Percentiles rank a stretch among this genome's conserved stretches.
phyloP scores from a whole-genome alignment of 192 early-diverging fungal species.

The Thamnidium elegans region DNA sequence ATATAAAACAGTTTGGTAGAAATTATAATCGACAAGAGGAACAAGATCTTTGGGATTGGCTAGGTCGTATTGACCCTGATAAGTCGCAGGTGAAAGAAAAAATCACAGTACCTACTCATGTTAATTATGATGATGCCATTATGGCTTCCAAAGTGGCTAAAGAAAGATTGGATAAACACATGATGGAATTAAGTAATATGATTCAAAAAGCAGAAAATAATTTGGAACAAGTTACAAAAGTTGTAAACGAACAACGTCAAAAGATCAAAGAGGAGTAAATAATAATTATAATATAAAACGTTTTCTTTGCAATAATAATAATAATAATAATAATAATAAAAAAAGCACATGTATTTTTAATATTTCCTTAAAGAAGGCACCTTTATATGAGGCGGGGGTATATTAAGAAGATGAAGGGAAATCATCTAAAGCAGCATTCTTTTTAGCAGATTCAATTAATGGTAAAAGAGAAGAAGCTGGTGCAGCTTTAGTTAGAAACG shows the following conservation, averaged over 20 bases:
- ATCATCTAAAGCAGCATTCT: not conserved
- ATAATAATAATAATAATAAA: too few species aligned
- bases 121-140: not conserved
- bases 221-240: slow-evolving; percentile 17
- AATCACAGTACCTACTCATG: too few species aligned
- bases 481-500: slow-evolving; percentile 77
- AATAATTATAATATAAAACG: too few species aligned
- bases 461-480: slow-evolving; percentile 75
- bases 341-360: too few species aligned
- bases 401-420: not conserved
- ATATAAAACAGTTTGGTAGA: not conserved
- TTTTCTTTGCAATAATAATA: too few species aligned
- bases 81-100: not conserved
- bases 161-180: slow-evolving; percentile 10
- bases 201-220: slow-evolving; percentile 11
- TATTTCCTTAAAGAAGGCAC: too few species aligned
- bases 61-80: slow-evolving; percentile 1
- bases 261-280: slow-evolving; percentile 4
- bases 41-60: slow-evolving; percentile 18
- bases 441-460: slow-evolving; percentile 50
- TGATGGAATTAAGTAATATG: slow-evolving; percentile 10
- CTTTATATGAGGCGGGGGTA: not conserved
- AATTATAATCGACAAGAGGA: slow-evolving; percentile 2
- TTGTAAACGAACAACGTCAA: slow-evolving; percentile 10
- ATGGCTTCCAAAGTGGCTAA: not conserved